Conservation (phyloP, 805 yeast genomes). For the Starmerella cellae region DNA sequence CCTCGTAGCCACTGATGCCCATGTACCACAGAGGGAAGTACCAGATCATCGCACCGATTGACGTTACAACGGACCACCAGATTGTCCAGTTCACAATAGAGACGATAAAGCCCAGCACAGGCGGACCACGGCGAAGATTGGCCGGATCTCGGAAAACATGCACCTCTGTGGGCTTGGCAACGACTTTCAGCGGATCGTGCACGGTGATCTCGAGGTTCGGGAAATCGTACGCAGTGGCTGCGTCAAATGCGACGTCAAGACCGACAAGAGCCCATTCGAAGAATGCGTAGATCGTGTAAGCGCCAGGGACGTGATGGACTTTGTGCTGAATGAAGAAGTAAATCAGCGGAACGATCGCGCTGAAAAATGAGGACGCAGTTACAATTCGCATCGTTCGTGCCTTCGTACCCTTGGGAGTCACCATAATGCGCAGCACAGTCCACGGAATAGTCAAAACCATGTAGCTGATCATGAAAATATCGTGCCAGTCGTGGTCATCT, state of each 20-base stretch:
- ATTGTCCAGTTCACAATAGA: constrained; percentile 49
- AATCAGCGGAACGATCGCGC: constrained; percentile 63
- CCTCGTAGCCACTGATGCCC: constrained; percentile 95
- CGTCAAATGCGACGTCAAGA: constrained; percentile 73
- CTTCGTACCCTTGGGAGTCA: constrained; percentile 34
- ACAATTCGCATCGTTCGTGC: constrained; percentile 37
- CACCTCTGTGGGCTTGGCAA: constrained; percentile 12
- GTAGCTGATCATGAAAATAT: constrained; percentile 85
- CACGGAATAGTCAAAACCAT: constrained; percentile 84
- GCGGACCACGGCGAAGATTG: constrained; percentile 22
- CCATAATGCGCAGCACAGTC: constrained; percentile 49
- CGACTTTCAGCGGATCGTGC: constrained; percentile 24
- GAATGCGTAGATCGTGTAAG: constrained; percentile 87
- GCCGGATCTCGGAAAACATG: constrained; percentile 13
- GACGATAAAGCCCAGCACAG: constrained; percentile 24
- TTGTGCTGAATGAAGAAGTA: constrained; percentile 89
- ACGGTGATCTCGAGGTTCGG: constrained; percentile 39
- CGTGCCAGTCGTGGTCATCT: constrained; percentile 94
- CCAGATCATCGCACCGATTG: constrained; percentile 82
- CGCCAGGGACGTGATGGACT: constrained; percentile 78
- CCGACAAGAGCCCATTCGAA: constrained; percentile 86
- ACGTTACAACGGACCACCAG: constrained; percentile 75
- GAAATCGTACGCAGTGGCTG: constrained; percentile 65
- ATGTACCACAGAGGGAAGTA: constrained; percentile 95
- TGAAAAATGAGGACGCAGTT: constrained; percentile 51